Base-by-base conservation (phyloP, 768 basidiomycete genomes). In the Trametes cubensis region DNA sequence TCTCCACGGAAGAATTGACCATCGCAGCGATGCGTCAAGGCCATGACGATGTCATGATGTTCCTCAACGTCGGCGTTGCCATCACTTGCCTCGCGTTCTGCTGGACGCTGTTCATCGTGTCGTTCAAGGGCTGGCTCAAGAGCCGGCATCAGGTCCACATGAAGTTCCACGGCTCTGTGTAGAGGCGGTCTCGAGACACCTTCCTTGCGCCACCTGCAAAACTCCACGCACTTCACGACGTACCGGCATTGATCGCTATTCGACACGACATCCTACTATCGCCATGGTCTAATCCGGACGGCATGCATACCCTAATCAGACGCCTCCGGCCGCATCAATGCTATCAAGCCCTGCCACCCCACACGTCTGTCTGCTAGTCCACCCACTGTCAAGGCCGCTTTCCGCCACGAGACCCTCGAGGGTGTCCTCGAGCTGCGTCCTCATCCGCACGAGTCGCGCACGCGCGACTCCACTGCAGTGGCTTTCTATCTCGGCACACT, bases 11-110 rank as follows among this genome's bases (percentile, higher is more conserved):
- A 75, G 93, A 96, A 69, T 73, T 98, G 21, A 91, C 92, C 3
- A 84, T 92, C 63, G 90, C 92, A 14, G 94, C 95, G 18, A 97
- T 98, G 94, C 81, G 95, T 60, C 80, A 86, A 70, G 92, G 92
- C 26, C 85, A 86, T 66, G 94, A 95, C 79, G 92, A 76, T 63
- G 85, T 92, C 49, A 90, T 94, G 88, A 90, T 94, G 90, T 91
- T 94, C 77, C 76, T 92, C 55, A 92, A 92, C 67, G 79, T 92
- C 13, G 87, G 91, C 10, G 87, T 97, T 38, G 92, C 95, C 4
- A 80, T 94, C 58, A 95, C 92, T 1, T 94, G 90, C 65, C 79
- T 94, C 49, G 86, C 89, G 23, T 94, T 94, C 76, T 87, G 86
- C 71, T 98, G 95, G 95, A 82, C 84, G 2, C 75, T 95, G 25